Percentiles rank a stretch among this genome's conserved stretches.
These are phyloP conservation scores for Coemansia erecta DNA, from an alignment of 192 early-diverging fungal species.

Conservation along the genomic window DNA sequence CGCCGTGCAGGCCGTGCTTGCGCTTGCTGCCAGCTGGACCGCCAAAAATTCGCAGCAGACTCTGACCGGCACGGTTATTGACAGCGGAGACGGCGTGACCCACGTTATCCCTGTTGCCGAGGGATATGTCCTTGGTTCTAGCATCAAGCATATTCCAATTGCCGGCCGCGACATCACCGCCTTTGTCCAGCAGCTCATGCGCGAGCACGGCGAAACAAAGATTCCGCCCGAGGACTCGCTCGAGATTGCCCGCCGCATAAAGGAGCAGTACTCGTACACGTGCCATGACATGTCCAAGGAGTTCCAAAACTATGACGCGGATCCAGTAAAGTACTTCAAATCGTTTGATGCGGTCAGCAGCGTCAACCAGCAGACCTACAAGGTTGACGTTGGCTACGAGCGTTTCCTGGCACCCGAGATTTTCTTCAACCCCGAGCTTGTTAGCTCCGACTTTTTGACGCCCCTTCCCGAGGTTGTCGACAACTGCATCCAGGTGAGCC, in stretches of 20 bases:
- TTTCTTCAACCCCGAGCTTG: conserved; percentile 99
- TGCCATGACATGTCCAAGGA: conserved; percentile 97
- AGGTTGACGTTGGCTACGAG: conserved; percentile 96
- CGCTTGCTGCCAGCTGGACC: conserved; percentile 94
- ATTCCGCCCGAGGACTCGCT: conserved; percentile 97
- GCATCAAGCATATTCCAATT: conserved; percentile 98
- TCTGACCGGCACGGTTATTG: conserved; percentile 97
- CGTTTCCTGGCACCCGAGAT: conserved; percentile 99
- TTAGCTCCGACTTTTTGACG: conserved; percentile 92
- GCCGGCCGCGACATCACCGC: conserved; percentile 96
- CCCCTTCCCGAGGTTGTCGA: conserved; percentile 96
- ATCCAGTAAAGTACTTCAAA: conserved; percentile 87
- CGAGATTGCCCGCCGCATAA: conserved; percentile 92
- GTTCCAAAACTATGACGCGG: conserved; percentile 90
- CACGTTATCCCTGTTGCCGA: conserved; percentile 99
- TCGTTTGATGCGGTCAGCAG: conserved; percentile 80
- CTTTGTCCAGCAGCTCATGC: conserved; percentile 96
- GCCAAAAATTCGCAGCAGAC: conserved; percentile 80
- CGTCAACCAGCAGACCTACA: conserved; percentile 82
- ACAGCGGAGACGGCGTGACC: conserved; percentile 97
- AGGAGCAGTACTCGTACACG: conserved; percentile 96
- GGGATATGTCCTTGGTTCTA: conserved; percentile 96
- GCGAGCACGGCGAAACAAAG: conserved; percentile 90
- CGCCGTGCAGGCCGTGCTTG: conserved; percentile 98
- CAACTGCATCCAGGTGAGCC: conserved; percentile 92